These are phyloP conservation scores for Penicillium fuscoglaucum DNA, from an alignment of 2,329 filamentous ascomycete genomes.

Conservation along the genomic window DNA sequence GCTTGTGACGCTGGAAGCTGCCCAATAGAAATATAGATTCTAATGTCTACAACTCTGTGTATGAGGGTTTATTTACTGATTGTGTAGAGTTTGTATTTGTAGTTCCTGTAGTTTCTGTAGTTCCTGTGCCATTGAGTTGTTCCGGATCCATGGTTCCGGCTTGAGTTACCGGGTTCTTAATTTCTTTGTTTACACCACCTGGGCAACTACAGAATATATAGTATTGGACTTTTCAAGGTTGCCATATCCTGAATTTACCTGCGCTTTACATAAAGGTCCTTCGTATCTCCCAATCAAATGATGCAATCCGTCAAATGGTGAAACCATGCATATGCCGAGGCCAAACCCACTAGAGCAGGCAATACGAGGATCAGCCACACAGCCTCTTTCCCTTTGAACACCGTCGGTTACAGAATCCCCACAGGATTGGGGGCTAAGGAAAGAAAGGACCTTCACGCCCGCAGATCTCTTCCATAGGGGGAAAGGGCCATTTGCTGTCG, in stretches of 20 bases:
- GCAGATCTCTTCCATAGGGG: constrained; percentile 11
- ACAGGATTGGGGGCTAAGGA: neutral
- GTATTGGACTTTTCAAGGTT: neutral
- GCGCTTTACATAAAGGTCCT: neutral
- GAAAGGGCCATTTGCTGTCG: neutral
- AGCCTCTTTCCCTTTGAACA: neutral
- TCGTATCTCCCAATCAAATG: neutral
- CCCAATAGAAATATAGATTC: constrained; percentile 23
- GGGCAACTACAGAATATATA: too few relatives aligned
- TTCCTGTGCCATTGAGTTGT: neutral
- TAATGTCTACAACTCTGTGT: constrained; percentile 19
- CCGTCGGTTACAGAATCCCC: neutral
- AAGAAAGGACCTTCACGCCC: constrained; percentile 5
- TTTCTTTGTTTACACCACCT: neutral
- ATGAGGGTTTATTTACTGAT: neutral
- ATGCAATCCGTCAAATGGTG: neutral
- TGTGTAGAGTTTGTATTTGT: neutral
- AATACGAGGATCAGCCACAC: constrained; percentile 21
- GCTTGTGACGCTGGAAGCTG: constrained; percentile 15
- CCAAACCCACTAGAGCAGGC: constrained; percentile 1
- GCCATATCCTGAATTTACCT: neutral
- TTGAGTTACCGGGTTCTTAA: neutral
- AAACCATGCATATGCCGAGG: neutral
- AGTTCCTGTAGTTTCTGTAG: neutral
- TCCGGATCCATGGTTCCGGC: neutral